Evolutionary conservation across 148 eudicot species (phyloP), one percentile per base, ranked within the genome.

Genomic region (Silene conica): DNA sequence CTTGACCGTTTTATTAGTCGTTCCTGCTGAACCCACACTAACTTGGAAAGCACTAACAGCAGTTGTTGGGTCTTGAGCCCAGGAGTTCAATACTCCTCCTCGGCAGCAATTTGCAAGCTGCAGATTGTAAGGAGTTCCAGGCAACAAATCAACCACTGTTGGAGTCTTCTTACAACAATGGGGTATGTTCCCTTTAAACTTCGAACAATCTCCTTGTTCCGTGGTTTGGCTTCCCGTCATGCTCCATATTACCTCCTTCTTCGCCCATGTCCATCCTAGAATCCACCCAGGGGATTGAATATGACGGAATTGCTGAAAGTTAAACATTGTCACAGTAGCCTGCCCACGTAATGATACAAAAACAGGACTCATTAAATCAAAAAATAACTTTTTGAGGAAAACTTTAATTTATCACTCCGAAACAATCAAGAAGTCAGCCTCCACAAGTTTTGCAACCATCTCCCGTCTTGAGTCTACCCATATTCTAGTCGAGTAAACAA

Each of bases 131-230:
- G 90, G 92, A 45, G 86, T 85, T 68, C 88, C 88, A 0, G 86
- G 91, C 63, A 85, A 74, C 69, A 91, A 74, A 70, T 89, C 93
- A 14, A 89, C 90, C 34, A 89, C 75, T 1, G 82, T 79, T 14
- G 93, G 96, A 25, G 59, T 73, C 77, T 78, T 87, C 67, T 83
- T 80, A 67, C 92, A 90, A 66, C 90, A 86, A 78, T 88, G 90
- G 4, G 92, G 96, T 67, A 88, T 76, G 68, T 76, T 81, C 23
- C 82, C 82, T 75, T 80, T 86, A 59, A 80, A 86, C 60, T 70
- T 86, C 3, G 91, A 87, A 69, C 92, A 90, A 75, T 90, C 91
- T 14, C 93, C 90, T 74, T 87, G 93, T 15, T 89, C 93, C 0
- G 87, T 85, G 12, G 90, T 72, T 76, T 89, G 87, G 55, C 72